Percentiles rank a stretch among this genome's conserved stretches.
Evolutionary conservation across 2,329 filamentous ascomycete species (phyloP).

Genomic region (Blastomyces parvus): DNA sequence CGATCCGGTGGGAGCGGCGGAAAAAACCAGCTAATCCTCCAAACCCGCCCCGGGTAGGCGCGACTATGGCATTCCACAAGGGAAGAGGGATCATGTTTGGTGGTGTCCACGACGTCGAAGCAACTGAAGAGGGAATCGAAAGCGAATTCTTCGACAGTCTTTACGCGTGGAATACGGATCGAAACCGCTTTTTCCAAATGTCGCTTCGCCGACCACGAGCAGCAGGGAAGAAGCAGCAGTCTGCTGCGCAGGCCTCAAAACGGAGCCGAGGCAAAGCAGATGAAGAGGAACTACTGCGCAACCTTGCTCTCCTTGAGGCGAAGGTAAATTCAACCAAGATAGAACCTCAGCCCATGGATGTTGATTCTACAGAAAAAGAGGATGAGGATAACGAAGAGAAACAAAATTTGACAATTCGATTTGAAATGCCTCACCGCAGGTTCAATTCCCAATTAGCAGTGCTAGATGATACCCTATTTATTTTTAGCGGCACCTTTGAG

Average conservation of each 20-base stretch:
- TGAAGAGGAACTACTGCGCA: conserved; percentile 79
- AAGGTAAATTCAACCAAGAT: conserved; percentile 51
- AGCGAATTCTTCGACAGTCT: conserved; percentile 93
- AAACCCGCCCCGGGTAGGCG: conserved; percentile 70
- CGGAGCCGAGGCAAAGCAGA: conserved; percentile 69
- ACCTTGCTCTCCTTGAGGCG: conserved; percentile 74
- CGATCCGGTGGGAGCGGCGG: conserved; percentile 79
- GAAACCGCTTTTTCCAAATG: conserved; percentile 88
- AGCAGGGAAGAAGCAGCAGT: conserved; percentile 49
- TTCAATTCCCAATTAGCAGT: conserved; percentile 90
- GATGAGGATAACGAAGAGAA: conserved; percentile 46
- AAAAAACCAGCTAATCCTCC: conserved; percentile 89
- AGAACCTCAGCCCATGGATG: conserved; percentile 33
- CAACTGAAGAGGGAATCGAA: conserved; percentile 89
- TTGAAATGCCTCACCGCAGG: conserved; percentile 77
- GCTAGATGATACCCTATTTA: conserved; percentile 84
- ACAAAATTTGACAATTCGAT: conserved; percentile 53
- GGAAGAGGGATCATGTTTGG: conserved; percentile 88
- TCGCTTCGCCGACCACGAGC: conserved; percentile 63
- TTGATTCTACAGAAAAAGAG: conserved; percentile 39
- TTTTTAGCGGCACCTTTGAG: conserved; percentile 92
- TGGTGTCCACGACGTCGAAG: conserved; percentile 85
- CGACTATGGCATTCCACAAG: conserved; percentile 91
- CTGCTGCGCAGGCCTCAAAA: conserved; percentile 34
- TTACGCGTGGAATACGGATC: conserved; percentile 88